Evolutionary conservation across 2,329 filamentous ascomycete species (phyloP).

Genomic region (Phyllosticta citrichinensis): DNA sequence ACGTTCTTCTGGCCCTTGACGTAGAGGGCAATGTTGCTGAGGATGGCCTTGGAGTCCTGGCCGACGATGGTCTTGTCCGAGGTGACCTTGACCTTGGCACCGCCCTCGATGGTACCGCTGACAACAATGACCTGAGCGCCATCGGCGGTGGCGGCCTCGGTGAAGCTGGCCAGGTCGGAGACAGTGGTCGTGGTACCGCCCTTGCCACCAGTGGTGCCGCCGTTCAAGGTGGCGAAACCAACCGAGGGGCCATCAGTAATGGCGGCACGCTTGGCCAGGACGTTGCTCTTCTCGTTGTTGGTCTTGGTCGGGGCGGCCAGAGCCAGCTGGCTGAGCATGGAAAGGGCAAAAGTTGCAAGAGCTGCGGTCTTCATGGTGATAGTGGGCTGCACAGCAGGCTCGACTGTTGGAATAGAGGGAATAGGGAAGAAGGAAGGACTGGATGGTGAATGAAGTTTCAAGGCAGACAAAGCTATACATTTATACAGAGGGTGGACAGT

Average conservation of each 20-base stretch:
- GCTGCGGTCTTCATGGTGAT: slow-evolving; percentile 22
- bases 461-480: not conserved
- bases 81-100: slow-evolving; percentile 35
- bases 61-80: slow-evolving; percentile 45
- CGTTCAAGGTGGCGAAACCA: slow-evolving; percentile 26
- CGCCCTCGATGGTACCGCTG: slow-evolving; percentile 35
- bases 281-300: slow-evolving; percentile 12
- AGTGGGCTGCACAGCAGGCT: slow-evolving; percentile 8
- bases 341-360: slow-evolving; percentile 20
- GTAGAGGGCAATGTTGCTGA: slow-evolving; percentile 39
- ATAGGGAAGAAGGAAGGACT: slow-evolving; percentile 5
- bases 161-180: slow-evolving; percentile 29
- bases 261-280: slow-evolving; percentile 20
- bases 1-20: slow-evolving; percentile 43
- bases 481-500: not conserved
- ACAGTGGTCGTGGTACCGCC: slow-evolving; percentile 28
- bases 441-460: not conserved
- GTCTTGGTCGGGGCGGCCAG: slow-evolving; percentile 24
- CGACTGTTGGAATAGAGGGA: slow-evolving; percentile 14
- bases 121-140: slow-evolving; percentile 38
- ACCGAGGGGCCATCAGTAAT: slow-evolving; percentile 20
- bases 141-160: slow-evolving; percentile 35
- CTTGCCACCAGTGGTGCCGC: slow-evolving; percentile 30
- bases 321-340: slow-evolving; percentile 17
- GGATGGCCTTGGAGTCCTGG: slow-evolving; percentile 34